Percentiles rank a stretch among this genome's conserved stretches.
These are phyloP conservation scores for Isochrysis galbana DNA, from an alignment of 78 protist species.

Conservation along the genomic window DNA sequence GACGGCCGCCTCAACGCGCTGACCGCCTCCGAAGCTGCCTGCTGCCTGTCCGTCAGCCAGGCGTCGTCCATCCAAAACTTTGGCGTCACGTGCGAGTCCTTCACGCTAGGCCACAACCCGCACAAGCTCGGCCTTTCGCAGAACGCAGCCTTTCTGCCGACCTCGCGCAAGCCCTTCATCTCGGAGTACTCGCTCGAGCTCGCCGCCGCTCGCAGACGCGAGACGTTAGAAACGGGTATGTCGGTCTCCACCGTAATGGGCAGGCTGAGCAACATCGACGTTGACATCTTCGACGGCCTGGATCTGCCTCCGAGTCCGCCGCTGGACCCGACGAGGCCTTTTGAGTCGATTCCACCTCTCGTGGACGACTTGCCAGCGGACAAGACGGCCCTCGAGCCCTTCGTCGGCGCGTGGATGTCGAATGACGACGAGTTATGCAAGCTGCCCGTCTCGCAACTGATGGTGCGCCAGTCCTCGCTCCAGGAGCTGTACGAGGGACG, in stretches of 20 bases:
- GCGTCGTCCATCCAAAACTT: constrained; percentile 12
- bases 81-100: neutral
- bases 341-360: too few species aligned
- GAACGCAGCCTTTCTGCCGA: neutral
- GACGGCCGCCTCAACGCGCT: constrained; percentile 45
- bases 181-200: too few species aligned
- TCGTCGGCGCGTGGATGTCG: constrained; percentile 1
- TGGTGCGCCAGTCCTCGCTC: neutral
- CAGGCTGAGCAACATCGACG: too few species aligned
- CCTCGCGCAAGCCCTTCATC: neutral
- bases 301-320: too few species aligned
- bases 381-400: neutral
- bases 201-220: too few species aligned
- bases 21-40: constrained; percentile 15
- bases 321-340: too few species aligned
- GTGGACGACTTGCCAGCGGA: too few species aligned
- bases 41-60: neutral
- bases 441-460: neutral
- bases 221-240: too few species aligned
- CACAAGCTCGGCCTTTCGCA: neutral
- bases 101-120: constrained; percentile 20
- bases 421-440: neutral
- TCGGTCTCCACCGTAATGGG: too few species aligned
- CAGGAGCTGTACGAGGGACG: constrained; percentile 19
- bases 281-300: too few species aligned